phyloP scores from a whole-genome alignment of 2,329 filamentous ascomycete genomes.

The Colletotrichum tofieldiae region DNA sequence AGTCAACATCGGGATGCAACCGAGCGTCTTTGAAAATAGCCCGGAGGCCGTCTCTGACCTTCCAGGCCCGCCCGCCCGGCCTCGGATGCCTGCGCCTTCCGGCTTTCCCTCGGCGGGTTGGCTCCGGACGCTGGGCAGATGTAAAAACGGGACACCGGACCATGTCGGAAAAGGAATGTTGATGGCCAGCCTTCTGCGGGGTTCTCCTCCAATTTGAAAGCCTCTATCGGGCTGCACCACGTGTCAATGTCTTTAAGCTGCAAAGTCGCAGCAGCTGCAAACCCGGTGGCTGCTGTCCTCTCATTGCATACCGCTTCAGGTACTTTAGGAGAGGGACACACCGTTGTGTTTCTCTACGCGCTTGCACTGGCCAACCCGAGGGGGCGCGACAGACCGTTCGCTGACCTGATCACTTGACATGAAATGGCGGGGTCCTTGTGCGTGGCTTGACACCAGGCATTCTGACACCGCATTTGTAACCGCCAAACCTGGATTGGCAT shows the following conservation, averaged over 20 bases:
- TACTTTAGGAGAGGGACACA: neutral
- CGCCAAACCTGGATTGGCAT: neutral
- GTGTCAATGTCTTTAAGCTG: neutral
- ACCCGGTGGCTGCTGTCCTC: neutral
- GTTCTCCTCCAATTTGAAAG: neutral
- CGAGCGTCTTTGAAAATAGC: no score
- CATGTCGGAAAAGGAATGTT: no score
- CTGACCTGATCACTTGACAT: slow-evolving; percentile 31
- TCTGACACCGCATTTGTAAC: slow-evolving; percentile 3
- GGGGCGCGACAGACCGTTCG: slow-evolving; percentile 10
- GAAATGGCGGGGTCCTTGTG: slow-evolving; percentile 24
- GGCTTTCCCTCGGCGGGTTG: no score
- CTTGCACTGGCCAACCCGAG: neutral
- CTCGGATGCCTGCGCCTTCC: no score
- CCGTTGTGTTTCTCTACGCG: neutral
- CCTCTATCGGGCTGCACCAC: neutral
- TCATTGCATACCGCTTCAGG: neutral
- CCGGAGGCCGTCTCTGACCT: no score
- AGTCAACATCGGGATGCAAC: no score
- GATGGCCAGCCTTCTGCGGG: no score
- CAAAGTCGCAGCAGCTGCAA: neutral
- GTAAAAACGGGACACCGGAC: no score
- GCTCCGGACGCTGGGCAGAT: no score
- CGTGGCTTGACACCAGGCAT: slow-evolving; percentile 23
- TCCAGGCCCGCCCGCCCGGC: no score